phyloP scores from a whole-genome alignment of 331 rosid genomes.

The Malus hybrid region DNA sequence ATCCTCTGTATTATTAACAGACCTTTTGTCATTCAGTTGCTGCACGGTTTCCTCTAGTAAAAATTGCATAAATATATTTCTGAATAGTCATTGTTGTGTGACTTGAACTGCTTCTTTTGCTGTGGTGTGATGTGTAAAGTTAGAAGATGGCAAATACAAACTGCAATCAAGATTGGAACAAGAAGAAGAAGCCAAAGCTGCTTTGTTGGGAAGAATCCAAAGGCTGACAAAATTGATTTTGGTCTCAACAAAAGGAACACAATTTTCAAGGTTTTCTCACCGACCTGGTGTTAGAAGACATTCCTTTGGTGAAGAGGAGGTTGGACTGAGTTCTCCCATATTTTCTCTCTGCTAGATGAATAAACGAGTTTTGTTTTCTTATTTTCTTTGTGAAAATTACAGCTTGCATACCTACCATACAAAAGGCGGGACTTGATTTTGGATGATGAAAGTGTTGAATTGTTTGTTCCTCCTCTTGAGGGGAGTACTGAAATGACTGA shows the following conservation, averaged over 20 bases:
- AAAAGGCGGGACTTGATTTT: slow-evolving; percentile 84
- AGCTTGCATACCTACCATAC: slow-evolving; percentile 97
- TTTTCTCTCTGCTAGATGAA: neutral
- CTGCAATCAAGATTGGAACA: slow-evolving; percentile 93
- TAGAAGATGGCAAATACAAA: slow-evolving; percentile 91
- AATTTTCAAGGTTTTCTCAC: slow-evolving; percentile 55
- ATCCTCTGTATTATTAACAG: neutral
- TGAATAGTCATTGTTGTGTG: neutral
- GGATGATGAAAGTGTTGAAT: slow-evolving; percentile 82
- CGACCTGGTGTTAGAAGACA: slow-evolving; percentile 71
- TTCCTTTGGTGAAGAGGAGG: slow-evolving; percentile 99
- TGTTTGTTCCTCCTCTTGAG: slow-evolving; percentile 69
- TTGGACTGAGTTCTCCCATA: slow-evolving; percentile 27
- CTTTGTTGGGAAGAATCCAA: slow-evolving; percentile 91
- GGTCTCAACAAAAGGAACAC: slow-evolving; percentile 84
- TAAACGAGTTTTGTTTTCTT: neutral
- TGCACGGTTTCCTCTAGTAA: neutral
- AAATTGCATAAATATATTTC: neutral
- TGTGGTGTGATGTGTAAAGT: slow-evolving; percentile 47
- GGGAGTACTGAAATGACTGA: slow-evolving; percentile 54
- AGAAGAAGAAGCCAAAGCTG: slow-evolving; percentile 98
- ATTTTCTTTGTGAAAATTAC: slow-evolving; percentile 10
- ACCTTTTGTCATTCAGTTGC: neutral
- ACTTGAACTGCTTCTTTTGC: slow-evolving; percentile 29
- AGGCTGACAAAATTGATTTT: slow-evolving; percentile 90